Percentiles rank a stretch among this genome's conserved stretches.
Conservation (phyloP, 257 asterid species). For the Solanum bukasovii region DNA sequence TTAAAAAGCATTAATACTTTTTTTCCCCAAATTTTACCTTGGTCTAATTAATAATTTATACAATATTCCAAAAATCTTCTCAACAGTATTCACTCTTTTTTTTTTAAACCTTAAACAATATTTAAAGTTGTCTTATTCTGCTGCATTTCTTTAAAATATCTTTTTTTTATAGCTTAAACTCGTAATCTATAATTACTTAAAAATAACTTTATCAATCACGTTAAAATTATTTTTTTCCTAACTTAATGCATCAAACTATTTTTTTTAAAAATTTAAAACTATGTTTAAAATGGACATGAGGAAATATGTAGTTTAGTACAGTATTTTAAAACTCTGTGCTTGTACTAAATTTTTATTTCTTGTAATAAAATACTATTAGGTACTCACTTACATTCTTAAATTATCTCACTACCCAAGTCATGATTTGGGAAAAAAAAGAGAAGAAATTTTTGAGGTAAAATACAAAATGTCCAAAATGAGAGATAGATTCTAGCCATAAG, state of each 20-base stretch:
- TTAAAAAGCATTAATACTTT: background rate
- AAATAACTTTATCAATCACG: too few species aligned
- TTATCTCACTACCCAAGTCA: background rate
- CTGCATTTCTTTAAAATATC: background rate
- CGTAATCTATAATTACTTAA: background rate
- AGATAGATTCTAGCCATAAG: background rate
- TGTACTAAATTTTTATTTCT: background rate
- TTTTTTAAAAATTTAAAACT: too few species aligned
- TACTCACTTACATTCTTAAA: background rate
- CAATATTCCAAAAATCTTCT: background rate
- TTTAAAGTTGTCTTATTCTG: background rate
- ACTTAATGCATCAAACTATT: background rate
- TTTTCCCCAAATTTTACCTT: too few species aligned
- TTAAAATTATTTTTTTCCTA: too few species aligned
- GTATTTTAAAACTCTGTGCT: background rate
- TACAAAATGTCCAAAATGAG: background rate
- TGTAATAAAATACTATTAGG: background rate
- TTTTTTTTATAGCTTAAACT: too few species aligned
- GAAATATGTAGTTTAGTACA: background rate
- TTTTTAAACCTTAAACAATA: background rate
- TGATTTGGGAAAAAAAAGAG: background rate
- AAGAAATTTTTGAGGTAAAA: background rate
- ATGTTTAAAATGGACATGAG: background rate
- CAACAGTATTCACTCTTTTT: background rate
- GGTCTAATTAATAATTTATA: background rate